Base-by-base conservation (phyloP, 768 basidiomycete genomes). In the Termitomyces sp. region DNA sequence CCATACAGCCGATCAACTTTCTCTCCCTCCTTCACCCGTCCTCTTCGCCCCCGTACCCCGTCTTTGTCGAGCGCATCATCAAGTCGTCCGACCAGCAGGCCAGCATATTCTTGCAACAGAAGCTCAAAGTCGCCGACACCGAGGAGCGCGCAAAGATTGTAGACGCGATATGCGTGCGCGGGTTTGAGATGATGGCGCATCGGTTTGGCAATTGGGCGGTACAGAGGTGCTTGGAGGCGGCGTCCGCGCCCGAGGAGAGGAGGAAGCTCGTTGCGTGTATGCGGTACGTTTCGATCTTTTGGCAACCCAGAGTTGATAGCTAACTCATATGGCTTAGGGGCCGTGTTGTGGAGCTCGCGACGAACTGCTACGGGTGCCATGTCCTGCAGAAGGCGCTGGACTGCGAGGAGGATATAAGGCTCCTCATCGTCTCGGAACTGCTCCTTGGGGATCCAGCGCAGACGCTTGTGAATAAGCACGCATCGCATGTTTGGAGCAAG, bases 161-260 rank as follows among this genome's bases (percentile, higher is more conserved):
- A 16, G 90, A 92, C 64, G 92, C 92, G 46, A 93, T 93, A 56
- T 91, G 90, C 59, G 79, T 84, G 40, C 82, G 86, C 12, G 91
- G 92, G 1, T 90, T 89, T 60, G 92, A 94, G 68, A 93, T 93
- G 92, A 94, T 94, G 92, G 91, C 90, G 56, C 87, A 92, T 68
- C 79, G 90, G 88, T 94, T 94, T 61, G 92, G 92, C 2, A 94
- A 94, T 65, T 93, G 91, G 91, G 91, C 91, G 0, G 91, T 93
- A 37, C 92, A 94, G 69, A 77, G 92, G 56, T 93, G 92, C 68
- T 74, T 93, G 4, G 92, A 94, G 65, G 88, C 89, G 0, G 89
- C 89, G 48, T 81, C 87, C 17, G 87, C 80, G 37, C 69, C 78
- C 21, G 88, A 90, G 41, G 92, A 93, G 66, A 75, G 89, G 59